Evolutionary conservation across 23 red algal species (phyloP).

Genomic region (Gracilaria gracilis): DNA sequence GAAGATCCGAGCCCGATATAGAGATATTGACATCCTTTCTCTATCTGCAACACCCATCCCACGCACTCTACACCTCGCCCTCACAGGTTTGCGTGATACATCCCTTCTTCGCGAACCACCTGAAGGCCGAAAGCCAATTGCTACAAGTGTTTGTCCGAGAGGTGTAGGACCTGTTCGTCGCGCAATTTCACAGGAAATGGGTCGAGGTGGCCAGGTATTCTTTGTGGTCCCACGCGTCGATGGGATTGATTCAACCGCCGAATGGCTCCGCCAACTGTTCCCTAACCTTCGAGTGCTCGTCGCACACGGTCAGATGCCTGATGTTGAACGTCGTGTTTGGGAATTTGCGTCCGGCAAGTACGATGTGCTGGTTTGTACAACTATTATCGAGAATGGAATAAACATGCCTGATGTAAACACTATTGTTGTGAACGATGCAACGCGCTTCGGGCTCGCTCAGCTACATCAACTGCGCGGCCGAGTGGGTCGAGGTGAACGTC

Average conservation of each 20-base stretch:
- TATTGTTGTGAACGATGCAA: conserved; percentile 84
- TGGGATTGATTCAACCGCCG: conserved; percentile 64
- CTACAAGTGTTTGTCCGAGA: conserved; percentile 53
- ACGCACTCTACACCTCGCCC: conserved; percentile 90
- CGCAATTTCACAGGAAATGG: conserved; percentile 69
- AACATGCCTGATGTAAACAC: conserved; percentile 96
- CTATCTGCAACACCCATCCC: conserved; percentile 98
- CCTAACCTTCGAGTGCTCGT: conserved; percentile 72
- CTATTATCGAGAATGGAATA: conserved; percentile 98
- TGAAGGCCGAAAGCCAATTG: conserved; percentile 77
- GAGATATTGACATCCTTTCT: conserved; percentile 80
- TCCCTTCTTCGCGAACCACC: conserved; percentile 82
- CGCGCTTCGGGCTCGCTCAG: conserved; percentile 88
- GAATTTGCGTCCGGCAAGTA: conserved; percentile 76
- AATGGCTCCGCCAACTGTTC: conserved; percentile 69
- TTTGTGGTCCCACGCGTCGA: conserved; percentile 90
- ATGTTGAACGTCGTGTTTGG: conserved; percentile 86
- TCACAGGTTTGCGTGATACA: conserved; percentile 88
- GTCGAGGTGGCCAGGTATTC: conserved; percentile 90
- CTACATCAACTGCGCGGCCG: conserved; percentile 98
- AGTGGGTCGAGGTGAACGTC: conserved; percentile 82
- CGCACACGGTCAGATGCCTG: conserved; percentile 75
- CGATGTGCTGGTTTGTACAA: conserved; percentile 91
- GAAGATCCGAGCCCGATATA: conserved; percentile 71
- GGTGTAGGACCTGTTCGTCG: conserved; percentile 58